Conservation (phyloP, 345 rosid species). For the rapeseed (Brassica napus) region DNA sequence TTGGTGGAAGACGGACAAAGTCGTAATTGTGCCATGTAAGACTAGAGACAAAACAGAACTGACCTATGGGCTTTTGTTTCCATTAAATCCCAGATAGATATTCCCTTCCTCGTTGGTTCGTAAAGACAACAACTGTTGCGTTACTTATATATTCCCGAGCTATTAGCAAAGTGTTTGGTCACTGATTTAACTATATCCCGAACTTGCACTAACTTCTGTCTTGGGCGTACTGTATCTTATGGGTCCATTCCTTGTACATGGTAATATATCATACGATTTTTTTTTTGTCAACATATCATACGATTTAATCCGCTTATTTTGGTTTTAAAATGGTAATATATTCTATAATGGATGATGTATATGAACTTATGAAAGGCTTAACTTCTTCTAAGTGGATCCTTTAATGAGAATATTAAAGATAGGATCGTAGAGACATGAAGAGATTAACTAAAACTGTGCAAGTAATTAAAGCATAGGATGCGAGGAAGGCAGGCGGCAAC, state of each 20-base stretch:
- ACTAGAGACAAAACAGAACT: constrained; percentile 23
- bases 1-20: constrained; percentile 10
- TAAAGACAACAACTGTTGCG: constrained; percentile 31
- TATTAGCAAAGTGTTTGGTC: constrained; percentile 31
- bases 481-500: constrained; percentile 34
- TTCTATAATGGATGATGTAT: background rate
- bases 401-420: constrained; percentile 7
- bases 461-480: constrained; percentile 22
- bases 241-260: constrained; percentile 18
- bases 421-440: constrained; percentile 1
- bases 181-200: constrained; percentile 16
- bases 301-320: background rate
- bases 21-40: background rate
- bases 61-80: constrained; percentile 11
- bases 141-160: constrained; percentile 15
- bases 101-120: constrained; percentile 42
- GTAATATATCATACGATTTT: background rate
- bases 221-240: constrained; percentile 17
- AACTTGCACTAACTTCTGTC: background rate
- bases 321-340: background rate
- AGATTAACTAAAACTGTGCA: constrained; percentile 18
- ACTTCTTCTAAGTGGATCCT: background rate
- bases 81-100: constrained; percentile 28
- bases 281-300: background rate
- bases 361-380: constrained; percentile 2